Evolutionary conservation across 2,329 filamentous ascomycete species (phyloP).

Genomic region (Ceratocystiopsis minuta): DNA sequence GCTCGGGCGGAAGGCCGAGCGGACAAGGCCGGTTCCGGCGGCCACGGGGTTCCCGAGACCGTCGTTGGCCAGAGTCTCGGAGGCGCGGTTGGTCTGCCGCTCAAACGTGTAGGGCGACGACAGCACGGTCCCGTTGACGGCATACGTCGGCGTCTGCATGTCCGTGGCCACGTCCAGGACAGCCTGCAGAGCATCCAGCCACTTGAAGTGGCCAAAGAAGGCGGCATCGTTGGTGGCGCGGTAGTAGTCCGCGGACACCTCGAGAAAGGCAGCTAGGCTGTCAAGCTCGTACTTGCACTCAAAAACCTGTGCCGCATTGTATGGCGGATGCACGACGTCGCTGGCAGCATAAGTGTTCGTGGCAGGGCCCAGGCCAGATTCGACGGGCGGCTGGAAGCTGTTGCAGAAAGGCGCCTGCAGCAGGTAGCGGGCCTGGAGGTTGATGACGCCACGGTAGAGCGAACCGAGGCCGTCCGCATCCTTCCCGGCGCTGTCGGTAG

Average conservation of each 20-base stretch:
- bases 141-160: slow-evolving; percentile 61
- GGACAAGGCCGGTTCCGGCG: slow-evolving; percentile 61
- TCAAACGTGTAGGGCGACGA: slow-evolving; percentile 56
- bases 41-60: slow-evolving; percentile 69
- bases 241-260: slow-evolving; percentile 66
- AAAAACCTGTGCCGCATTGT: slow-evolving; percentile 56
- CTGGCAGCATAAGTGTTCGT: slow-evolving; percentile 38
- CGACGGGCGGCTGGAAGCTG: slow-evolving; percentile 75
- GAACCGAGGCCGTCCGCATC: slow-evolving; percentile 37
- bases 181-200: slow-evolving; percentile 53
- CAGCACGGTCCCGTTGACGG: slow-evolving; percentile 36
- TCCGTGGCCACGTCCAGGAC: slow-evolving; percentile 50
- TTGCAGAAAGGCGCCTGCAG: slow-evolving; percentile 69
- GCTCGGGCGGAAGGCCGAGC: slow-evolving; percentile 76
- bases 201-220: slow-evolving; percentile 57
- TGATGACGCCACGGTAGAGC: slow-evolving; percentile 57
- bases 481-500: slow-evolving; percentile 19
- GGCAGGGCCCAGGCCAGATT: slow-evolving; percentile 45
- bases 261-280: slow-evolving; percentile 71
- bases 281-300: slow-evolving; percentile 97
- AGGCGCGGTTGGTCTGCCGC: slow-evolving; percentile 51
- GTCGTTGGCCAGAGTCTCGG: slow-evolving; percentile 61
- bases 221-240: slow-evolving; percentile 50
- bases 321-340: slow-evolving; percentile 44
- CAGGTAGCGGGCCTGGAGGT: slow-evolving; percentile 57